phyloP scores from a whole-genome alignment of 2,329 filamentous ascomycete genomes.

The Pestalotiopsis sp. region DNA sequence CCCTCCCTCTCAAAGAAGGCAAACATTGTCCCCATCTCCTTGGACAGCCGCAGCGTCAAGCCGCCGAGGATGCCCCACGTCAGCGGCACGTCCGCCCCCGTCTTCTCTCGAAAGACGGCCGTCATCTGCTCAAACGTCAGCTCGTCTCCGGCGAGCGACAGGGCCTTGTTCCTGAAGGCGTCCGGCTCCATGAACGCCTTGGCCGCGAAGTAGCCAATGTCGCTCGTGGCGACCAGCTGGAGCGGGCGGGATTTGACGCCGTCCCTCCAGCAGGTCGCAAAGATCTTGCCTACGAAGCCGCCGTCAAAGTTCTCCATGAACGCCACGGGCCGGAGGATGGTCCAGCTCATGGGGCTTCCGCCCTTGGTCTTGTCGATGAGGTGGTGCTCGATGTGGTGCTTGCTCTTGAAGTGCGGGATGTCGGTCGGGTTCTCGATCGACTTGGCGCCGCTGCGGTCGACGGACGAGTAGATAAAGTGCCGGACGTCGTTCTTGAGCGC shows the following conservation, averaged over 20 bases:
- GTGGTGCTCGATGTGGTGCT: conserved; percentile 60
- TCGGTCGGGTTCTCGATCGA: conserved; percentile 51
- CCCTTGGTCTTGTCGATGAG: conserved; percentile 42
- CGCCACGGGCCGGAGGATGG: conserved; percentile 58
- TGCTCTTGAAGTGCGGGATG: conserved; percentile 60
- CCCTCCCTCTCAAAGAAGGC: conserved; percentile 7
- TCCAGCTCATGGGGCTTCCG: conserved; percentile 50
- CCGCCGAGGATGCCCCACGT: conserved; percentile 19
- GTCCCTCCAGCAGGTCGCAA: conserved; percentile 33
- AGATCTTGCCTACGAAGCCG: conserved; percentile 32
- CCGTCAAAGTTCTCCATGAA: conserved; percentile 56
- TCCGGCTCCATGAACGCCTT: conserved; percentile 36
- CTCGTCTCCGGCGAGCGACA: conserved; percentile 45
- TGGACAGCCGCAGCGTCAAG: background rate
- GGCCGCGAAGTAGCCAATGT: conserved; percentile 43
- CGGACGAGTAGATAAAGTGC: conserved; percentile 95
- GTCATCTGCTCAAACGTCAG: conserved; percentile 34
- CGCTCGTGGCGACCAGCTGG: conserved; percentile 39
- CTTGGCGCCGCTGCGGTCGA: conserved; percentile 49
- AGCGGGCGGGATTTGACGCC: conserved; percentile 25
- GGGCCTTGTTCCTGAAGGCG: conserved; percentile 29
- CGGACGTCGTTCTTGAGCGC: conserved; percentile 82
- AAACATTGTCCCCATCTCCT: conserved; percentile 13
- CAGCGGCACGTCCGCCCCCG: conserved; percentile 30
- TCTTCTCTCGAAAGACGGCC: conserved; percentile 33